These are phyloP conservation scores for Suillus sp. DNA, from an alignment of 768 basidiomycete genomes.

Conservation along the genomic window DNA sequence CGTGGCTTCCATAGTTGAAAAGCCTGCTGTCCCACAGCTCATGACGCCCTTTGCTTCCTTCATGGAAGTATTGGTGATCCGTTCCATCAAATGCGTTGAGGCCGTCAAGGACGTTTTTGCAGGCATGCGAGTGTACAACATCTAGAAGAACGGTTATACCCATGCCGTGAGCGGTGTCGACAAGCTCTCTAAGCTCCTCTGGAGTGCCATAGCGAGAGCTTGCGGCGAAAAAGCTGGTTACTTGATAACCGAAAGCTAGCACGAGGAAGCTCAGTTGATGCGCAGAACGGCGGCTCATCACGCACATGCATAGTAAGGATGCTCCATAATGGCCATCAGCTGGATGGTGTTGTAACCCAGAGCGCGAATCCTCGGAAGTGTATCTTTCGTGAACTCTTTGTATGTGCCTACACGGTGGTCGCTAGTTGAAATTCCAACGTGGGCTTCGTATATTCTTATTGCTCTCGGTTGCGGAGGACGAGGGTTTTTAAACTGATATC, in stretches of 20 bases:
- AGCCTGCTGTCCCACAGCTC: conserved; percentile 98
- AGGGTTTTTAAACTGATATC: conserved; percentile 81
- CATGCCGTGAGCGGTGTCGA: conserved; percentile 94
- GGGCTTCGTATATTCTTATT: conserved; percentile 92
- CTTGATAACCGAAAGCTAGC: conserved; percentile 95
- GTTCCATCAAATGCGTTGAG: conserved; percentile 96
- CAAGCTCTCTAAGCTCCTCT: conserved; percentile 92
- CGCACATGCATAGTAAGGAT: conserved; percentile 96
- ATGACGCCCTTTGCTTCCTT: conserved; percentile 85
- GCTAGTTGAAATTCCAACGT: conserved; percentile 93
- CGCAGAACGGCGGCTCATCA: conserved; percentile 7
- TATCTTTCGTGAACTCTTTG: conserved; percentile 88
- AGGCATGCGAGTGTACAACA: conserved; percentile 97
- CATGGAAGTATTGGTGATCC: conserved; percentile 97
- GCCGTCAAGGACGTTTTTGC: conserved; percentile 96
- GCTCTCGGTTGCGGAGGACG: conserved; percentile 67
- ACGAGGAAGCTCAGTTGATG: conserved; percentile 10
- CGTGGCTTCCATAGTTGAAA: conserved; percentile 95
- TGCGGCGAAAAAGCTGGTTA: conserved; percentile 96
- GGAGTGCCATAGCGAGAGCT: conserved; percentile 96
- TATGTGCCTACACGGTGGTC: conserved; percentile 91
- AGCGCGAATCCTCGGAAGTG: conserved; percentile 84
- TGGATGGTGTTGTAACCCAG: conserved; percentile 98
- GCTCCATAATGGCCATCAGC: conserved; percentile 98
- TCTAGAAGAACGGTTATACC: conserved; percentile 93